Base-by-base conservation (phyloP, 768 basidiomycete genomes). In the Pleurotus giganteus region DNA sequence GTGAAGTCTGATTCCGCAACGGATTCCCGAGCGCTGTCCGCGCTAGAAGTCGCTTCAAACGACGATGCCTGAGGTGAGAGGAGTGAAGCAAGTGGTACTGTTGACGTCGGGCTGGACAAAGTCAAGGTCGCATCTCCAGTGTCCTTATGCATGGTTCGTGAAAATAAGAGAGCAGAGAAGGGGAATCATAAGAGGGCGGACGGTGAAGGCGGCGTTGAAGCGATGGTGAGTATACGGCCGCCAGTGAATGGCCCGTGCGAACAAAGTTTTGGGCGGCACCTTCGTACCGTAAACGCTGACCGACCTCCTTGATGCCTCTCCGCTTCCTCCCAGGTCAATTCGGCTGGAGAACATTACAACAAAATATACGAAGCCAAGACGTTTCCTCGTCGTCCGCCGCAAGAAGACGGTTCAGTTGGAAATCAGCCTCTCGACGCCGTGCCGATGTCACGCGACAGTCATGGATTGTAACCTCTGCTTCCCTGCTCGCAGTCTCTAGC, bases 1-100 rank as follows among this genome's bases (percentile, higher is more conserved):
- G 85, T 86, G 61, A 86, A 80, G 59, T 87, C 86, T 15, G 84
- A 79, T 47, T 79, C 78, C 3, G 81, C 75, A 24, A 80, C 64
- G 19, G 83, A 86, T 51, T 69, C 65, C 42, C 70, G 66, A 37
- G 24, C 37, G 21, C 31, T 60, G 61, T 65, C 15, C 67, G 64
- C 43, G 66, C 67, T 53, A 59, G 55, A 50, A 60, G 58, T 57
- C 19, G 49, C 11, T 34, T 56, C 57, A 54, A 71, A 73, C 43
- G 65, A 54, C 44, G 65, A 56, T 47, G 65, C 61, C 47, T 76
- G 69, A 9, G 83, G 81, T 29, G 82, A 83, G 56, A 84, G 75
- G 36, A 84, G 58, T 23, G 79, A 73, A 55, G 79, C 79, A 44
- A 83, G 65, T 5, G 71, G 60, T 19, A 37, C 49, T 24, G 49